A percentile compares a stretch with the other conserved stretches of the same genome.
Conservation (phyloP, 2,329 filamentous ascomycete species). For the Ciborinia camelliae region DNA sequence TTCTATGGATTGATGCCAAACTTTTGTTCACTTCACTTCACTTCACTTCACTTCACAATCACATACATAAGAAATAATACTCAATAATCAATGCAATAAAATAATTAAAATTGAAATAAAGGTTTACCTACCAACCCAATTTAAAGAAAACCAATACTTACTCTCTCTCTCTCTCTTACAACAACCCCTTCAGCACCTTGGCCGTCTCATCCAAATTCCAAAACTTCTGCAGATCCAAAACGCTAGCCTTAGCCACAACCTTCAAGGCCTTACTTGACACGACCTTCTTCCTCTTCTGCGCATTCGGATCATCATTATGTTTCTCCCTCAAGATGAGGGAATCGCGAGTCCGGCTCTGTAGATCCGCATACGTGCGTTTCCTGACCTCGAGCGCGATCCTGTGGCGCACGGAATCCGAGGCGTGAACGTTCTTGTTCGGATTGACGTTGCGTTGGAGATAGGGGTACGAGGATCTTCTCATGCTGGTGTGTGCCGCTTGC, state of each 20-base stretch:
- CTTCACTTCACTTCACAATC: neutral
- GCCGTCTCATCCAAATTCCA: neutral
- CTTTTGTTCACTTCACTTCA: no score
- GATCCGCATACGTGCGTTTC: neutral
- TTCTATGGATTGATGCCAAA: no score
- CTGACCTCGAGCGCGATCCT: neutral
- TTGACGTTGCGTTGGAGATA: neutral
- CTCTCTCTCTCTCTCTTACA: neutral
- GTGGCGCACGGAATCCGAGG: neutral
- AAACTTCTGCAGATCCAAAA: neutral
- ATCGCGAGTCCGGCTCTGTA: neutral
- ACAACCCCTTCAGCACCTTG: neutral
- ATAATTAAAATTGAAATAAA: neutral
- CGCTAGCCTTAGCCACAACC: neutral
- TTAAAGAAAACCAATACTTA: neutral
- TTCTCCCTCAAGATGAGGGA: neutral
- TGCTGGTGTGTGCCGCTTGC: neutral
- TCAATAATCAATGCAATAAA: neutral
- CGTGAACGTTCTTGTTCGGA: neutral
- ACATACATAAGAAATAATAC: neutral
- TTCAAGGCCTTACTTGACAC: fast-evolving
- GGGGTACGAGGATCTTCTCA: neutral
- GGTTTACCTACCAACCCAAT: neutral
- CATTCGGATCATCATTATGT: neutral
- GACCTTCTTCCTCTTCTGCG: neutral